These are phyloP conservation scores for Rhizopus sp. DNA, from an alignment of 371 early-diverging fungal genomes.

Conservation along the genomic window DNA sequence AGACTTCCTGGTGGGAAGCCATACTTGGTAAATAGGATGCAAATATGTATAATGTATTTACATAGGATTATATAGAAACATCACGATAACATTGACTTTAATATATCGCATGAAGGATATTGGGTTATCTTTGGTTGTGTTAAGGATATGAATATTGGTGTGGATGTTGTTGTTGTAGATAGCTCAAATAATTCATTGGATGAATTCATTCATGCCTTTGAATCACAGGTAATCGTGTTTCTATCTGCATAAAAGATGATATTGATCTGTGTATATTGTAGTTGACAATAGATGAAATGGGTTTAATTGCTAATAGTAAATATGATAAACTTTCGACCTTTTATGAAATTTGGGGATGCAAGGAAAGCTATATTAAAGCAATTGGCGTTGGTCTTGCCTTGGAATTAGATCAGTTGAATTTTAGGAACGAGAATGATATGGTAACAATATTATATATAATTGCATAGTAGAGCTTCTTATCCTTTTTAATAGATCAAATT, in stretches of 20 bases:
- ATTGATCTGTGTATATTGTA: slow-evolving; percentile 8
- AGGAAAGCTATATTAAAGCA: slow-evolving; percentile 67
- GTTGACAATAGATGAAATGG: slow-evolving; percentile 39
- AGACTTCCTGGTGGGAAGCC: slow-evolving; percentile 27
- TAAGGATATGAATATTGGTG: slow-evolving; percentile 40
- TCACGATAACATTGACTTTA: slow-evolving; percentile 38
- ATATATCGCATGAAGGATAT: slow-evolving; percentile 68
- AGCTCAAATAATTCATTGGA: slow-evolving; percentile 28
- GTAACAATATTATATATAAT: slow-evolving; percentile 4
- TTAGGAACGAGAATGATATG: slow-evolving; percentile 24
- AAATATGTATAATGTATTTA: neutral
- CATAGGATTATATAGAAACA: slow-evolving; percentile 7
- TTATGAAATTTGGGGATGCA: slow-evolving; percentile 58
- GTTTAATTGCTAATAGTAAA: slow-evolving; percentile 17
- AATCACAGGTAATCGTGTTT: slow-evolving; percentile 34
- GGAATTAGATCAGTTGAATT: slow-evolving; percentile 46
- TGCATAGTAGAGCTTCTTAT: neutral
- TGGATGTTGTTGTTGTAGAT: slow-evolving; percentile 53
- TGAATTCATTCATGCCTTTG: slow-evolving; percentile 35
- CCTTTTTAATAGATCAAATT: slow-evolving; percentile 13
- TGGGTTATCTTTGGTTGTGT: slow-evolving; percentile 55
- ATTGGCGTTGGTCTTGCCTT: slow-evolving; percentile 58
- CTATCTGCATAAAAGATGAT: neutral
- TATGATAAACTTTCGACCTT: slow-evolving; percentile 40
- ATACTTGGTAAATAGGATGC: slow-evolving; percentile 19